Conservation (phyloP, 768 basidiomycete genomes). For the Mycena latifolia region DNA sequence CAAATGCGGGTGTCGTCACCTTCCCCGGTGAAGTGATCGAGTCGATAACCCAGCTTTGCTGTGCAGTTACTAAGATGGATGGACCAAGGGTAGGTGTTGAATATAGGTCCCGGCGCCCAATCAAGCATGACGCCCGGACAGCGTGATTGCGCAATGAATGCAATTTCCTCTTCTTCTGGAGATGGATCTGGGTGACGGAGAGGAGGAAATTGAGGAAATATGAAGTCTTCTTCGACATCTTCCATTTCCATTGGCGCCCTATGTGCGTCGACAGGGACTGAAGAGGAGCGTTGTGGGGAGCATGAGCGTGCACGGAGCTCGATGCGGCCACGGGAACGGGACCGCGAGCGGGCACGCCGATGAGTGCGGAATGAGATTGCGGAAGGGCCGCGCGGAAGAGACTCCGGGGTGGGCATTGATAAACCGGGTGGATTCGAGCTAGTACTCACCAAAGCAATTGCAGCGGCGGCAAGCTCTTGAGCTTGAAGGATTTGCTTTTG, state of each 20-base stretch:
- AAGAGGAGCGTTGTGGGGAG: constrained; percentile 3
- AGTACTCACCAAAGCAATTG: neutral
- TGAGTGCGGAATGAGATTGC: no score
- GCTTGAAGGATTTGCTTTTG: neutral
- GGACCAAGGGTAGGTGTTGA: neutral
- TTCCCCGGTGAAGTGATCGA: neutral
- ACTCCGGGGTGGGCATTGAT: no score
- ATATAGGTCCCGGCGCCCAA: neutral
- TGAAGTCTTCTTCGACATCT: no score
- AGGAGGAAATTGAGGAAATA: neutral
- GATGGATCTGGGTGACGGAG: neutral
- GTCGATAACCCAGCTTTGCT: neutral
- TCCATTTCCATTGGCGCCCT: no score
- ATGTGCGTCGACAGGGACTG: no score
- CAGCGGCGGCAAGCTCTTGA: neutral
- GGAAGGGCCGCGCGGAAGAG: no score
- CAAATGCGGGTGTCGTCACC: constrained; percentile 1
- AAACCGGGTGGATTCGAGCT: no score
- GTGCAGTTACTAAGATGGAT: neutral
- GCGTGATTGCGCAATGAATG: neutral
- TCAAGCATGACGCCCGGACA: constrained; percentile 5
- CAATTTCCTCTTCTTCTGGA: neutral
- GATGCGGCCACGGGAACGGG: neutral
- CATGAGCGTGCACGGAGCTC: neutral
- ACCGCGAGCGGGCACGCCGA: no score